These are phyloP conservation scores for Aphanocladium album DNA, from an alignment of 2,329 filamentous ascomycete genomes.

Conservation along the genomic window DNA sequence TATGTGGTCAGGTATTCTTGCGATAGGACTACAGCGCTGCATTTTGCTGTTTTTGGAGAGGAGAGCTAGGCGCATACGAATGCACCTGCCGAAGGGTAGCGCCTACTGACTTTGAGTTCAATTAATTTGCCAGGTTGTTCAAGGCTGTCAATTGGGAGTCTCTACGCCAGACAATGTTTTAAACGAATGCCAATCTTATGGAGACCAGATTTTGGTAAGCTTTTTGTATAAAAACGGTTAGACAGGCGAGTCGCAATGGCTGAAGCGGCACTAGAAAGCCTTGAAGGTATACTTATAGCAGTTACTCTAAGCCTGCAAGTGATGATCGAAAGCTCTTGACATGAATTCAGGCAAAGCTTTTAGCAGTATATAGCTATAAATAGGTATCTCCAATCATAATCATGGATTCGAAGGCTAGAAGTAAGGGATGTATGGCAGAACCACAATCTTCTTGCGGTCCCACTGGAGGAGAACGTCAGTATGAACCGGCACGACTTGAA, in stretches of 20 bases:
- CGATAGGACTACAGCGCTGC: slow-evolving; percentile 8
- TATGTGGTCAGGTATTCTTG: slow-evolving; percentile 14
- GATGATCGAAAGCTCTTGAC: neutral
- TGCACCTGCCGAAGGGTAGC: no score
- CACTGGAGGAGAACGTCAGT: neutral
- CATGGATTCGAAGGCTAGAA: neutral
- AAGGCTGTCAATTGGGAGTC: no score
- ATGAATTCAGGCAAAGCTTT: neutral
- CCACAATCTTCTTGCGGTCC: neutral
- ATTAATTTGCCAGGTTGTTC: no score
- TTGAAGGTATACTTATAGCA: neutral
- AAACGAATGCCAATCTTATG: no score
- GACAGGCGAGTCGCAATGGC: no score
- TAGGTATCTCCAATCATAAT: neutral
- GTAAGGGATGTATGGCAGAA: neutral
- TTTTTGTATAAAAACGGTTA: no score
- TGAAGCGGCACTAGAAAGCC: no score
- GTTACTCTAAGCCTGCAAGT: neutral
- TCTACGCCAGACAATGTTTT: no score
- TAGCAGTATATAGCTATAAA: neutral
- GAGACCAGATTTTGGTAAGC: no score
- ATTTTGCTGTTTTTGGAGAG: neutral
- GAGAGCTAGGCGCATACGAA: neutral
- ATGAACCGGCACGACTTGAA: neutral
- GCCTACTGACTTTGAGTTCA: no score